Evolutionary conservation across 2,329 filamentous ascomycete species (phyloP).

Genomic region (Leptographium radiaticola): DNA sequence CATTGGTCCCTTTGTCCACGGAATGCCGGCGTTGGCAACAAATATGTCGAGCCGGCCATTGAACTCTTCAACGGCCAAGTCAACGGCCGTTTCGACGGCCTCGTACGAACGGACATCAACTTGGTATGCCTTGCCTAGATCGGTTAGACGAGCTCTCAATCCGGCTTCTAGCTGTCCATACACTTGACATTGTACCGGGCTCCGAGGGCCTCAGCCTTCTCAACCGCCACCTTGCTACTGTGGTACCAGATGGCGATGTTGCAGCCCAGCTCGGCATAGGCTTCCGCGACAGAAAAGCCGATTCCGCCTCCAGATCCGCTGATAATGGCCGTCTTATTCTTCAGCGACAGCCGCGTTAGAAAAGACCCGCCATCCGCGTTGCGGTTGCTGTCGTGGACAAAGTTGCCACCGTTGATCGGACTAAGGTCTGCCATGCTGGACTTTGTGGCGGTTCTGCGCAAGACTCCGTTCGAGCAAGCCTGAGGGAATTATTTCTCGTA

Average conservation of each 20-base stretch:
- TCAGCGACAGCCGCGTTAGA: constrained; percentile 54
- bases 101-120: constrained; percentile 44
- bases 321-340: constrained; percentile 57
- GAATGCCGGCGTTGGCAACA: constrained; percentile 64
- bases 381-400: constrained; percentile 44
- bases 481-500: too few relatives aligned
- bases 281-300: constrained; percentile 50
- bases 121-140: constrained; percentile 43
- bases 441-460: not conserved
- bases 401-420: constrained; percentile 30
- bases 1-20: constrained; percentile 57
- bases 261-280: constrained; percentile 55
- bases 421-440: not conserved
- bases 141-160: not conserved
- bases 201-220: constrained; percentile 49
- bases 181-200: constrained; percentile 55
- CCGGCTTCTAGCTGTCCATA: constrained; percentile 22
- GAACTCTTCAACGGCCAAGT: constrained; percentile 47
- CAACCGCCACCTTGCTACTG: constrained; percentile 50
- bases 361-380: constrained; percentile 31
- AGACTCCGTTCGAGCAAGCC: not conserved
- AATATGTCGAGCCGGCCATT: constrained; percentile 64
- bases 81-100: constrained; percentile 34
- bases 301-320: constrained; percentile 56
- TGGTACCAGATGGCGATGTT: constrained; percentile 65